Base-by-base conservation (phyloP, 2,329 filamentous ascomycete genomes). In the Erysiphe pulchra region DNA sequence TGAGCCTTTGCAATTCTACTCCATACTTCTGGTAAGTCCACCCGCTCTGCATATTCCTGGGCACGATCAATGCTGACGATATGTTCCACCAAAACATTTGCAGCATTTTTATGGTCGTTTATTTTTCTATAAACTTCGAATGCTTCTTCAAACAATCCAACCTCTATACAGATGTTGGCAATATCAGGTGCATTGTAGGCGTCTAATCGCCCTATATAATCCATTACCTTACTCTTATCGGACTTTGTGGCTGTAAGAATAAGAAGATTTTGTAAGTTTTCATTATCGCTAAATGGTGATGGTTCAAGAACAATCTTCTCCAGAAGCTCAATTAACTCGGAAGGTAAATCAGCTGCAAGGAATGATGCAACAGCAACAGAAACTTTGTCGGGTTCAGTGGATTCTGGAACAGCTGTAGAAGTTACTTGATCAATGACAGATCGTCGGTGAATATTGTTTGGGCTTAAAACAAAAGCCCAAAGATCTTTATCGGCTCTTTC, bases 221-320 rank as follows among this genome's bases (percentile, higher is more conserved):
- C 82, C 75, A 93, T 92, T 47, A 98, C 77, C 55, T 85, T 81
- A 45, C 78, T 73, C 67, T 94, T 93, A 62, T 98, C 92, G 12
- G 90, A 86, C 67, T 94, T 94, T 54, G 85, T 85, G 40, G 92
- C 90, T 24, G 90, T 98, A 57, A 95, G 78, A 69, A 98, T 83
- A 50, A 98, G 74, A 49, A 98, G 65, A 62, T 98, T 98, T 64
- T 98, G 92, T 47, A 98, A 69, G 60, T 83, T 94, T 57, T 84
- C 75, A 63, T 98, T 98, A 64, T 98, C 92, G 56, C 84, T 94
- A 69, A 98, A 98, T 5, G 83, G 83, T 4, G 87, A 92, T n/a
- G 90, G 92, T 68, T 98, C 90, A n/a, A 98, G 68, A 31, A 98
- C 87, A 53, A 98, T 98, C 75, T 95, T 98, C 69, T 98, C 92